Base-by-base conservation (phyloP, 805 yeast species). In the Candida krabiensis region DNA sequence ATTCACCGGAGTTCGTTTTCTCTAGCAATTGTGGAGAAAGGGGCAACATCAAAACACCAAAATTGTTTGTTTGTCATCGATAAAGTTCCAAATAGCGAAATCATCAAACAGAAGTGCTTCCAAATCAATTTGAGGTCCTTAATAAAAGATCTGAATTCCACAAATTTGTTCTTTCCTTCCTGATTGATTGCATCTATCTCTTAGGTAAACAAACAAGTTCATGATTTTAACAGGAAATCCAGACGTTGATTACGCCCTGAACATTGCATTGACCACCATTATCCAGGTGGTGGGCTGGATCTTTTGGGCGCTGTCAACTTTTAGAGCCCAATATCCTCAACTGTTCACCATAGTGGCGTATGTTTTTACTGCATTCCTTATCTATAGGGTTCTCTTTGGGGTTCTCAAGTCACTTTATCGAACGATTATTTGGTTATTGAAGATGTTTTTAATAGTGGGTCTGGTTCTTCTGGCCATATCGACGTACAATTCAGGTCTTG, bases 251-350 rank as follows among this genome's bases (percentile, higher is more conserved):
- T 33, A 33, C 36, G 29, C 21, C 5, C 7, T 33, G 17, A 11
- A 19, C 13, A 19, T 41, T 30, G 27, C 26, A 2, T 28, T 28
- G 13, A 13, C 28, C 28, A 13, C 28, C 11, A 11, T 31, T 14
- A 13, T 16, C 23, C 13, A 30, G n/a, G 7, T n/a, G 2, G 9
- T 19, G n/a, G 11, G 25, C 1, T 26, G 29, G 11, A 14, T 21
- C 7, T 21, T 9, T 11, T 4, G 19, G 9, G 7, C 7, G 5
- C 7, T 41, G 12, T 23, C 14, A n/a, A 30, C 31, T n/a, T 31
- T 42, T 29, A 31, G 40, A 18, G 15, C 26, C 8, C 18, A 19
- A 12, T 35, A 42, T 25, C 46, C 46, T 11, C 23, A 27, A 17
- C n/a, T 32, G 11, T 38, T 39, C 34, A 23, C 40, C 4, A 9